Evolutionary conservation across 306 rosid species (phyloP).

Genomic region (Quillaja saponaria): DNA sequence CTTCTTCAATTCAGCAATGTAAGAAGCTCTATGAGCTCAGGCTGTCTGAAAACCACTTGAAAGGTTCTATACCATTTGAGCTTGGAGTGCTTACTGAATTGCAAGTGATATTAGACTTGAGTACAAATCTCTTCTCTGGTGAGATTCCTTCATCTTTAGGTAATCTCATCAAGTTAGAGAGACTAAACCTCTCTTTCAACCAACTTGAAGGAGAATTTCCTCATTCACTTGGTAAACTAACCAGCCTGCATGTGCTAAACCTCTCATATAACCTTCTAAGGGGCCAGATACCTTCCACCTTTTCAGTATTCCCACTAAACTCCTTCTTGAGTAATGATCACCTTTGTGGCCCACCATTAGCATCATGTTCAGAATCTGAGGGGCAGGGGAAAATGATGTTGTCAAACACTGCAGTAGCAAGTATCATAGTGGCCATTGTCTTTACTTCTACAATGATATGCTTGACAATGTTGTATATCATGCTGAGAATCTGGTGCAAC

Average conservation of each 20-base stretch:
- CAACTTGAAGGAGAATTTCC: constrained; percentile 70
- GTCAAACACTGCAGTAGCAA: constrained; percentile 59
- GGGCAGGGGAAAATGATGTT: constrained; percentile 41
- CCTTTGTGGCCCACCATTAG: constrained; percentile 73
- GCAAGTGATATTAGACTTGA: constrained; percentile 81
- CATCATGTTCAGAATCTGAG: constrained; percentile 49
- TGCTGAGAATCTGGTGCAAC: constrained; percentile 91
- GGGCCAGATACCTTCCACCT: constrained; percentile 69
- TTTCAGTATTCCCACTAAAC: constrained; percentile 66
- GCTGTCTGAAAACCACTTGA: constrained; percentile 69
- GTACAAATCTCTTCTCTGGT: constrained; percentile 63
- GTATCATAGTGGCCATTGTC: constrained; percentile 73
- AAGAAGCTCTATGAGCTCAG: constrained; percentile 75
- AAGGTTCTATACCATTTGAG: constrained; percentile 62
- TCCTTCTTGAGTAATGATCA: constrained; percentile 66
- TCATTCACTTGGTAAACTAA: constrained; percentile 63
- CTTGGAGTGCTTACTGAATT: constrained; percentile 70
- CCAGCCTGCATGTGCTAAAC: constrained; percentile 80
- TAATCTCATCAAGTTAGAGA: constrained; percentile 75
- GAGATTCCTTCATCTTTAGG: constrained; percentile 77
- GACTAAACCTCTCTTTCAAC: constrained; percentile 77
- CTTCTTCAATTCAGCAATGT: constrained; percentile 64
- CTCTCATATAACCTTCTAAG: constrained; percentile 71
- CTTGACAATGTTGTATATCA: constrained; percentile 62
- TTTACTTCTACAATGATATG: constrained; percentile 74